Evolutionary conservation across 371 early-diverging fungal species (phyloP).

Genomic region (Apophysomyces trapeziformis): DNA sequence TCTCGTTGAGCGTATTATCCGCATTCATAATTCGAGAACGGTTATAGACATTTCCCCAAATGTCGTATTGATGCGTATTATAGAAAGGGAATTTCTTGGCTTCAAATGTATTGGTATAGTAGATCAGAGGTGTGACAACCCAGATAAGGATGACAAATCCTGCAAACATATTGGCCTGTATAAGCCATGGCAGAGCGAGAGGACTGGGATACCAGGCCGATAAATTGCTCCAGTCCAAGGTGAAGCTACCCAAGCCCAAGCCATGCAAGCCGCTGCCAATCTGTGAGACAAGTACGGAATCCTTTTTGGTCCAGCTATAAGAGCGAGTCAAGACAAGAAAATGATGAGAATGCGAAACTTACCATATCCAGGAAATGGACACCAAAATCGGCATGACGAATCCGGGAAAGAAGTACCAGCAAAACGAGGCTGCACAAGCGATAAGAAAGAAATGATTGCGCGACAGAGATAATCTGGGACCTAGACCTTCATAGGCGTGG

Average conservation of each 20-base stretch:
- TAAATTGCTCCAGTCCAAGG: conserved; percentile 65
- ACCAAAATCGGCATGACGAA: conserved; percentile 62
- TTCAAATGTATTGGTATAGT: conserved; percentile 67
- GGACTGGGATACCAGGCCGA: conserved; percentile 47
- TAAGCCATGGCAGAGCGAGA: conserved; percentile 58
- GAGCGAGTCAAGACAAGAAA: conserved; percentile 23
- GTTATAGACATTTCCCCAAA: conserved; percentile 51
- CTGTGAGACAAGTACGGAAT: conserved; percentile 60
- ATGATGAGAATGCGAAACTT: conserved; percentile 6
- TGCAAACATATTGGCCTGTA: conserved; percentile 68
- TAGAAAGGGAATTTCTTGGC: conserved; percentile 68
- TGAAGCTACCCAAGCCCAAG: conserved; percentile 61
- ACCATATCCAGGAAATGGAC: conserved; percentile 53
- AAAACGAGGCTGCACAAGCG: conserved; percentile 46
- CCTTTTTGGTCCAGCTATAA: conserved; percentile 60
- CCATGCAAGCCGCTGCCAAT: conserved; percentile 58
- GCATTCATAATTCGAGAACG: conserved; percentile 58
- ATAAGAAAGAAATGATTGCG: conserved; percentile 71
- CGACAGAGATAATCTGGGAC: conserved; percentile 31
- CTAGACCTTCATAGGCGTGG: conserved; percentile 27
- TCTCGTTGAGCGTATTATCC: conserved; percentile 60
- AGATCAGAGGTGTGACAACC: conserved; percentile 70
- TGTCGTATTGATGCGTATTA: conserved; percentile 60
- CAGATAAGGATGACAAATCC: conserved; percentile 69
- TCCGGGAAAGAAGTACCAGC: conserved; percentile 59